These are phyloP conservation scores for Talaromyces sp. DNA, from an alignment of 2,329 filamentous ascomycete species.

Conservation along the genomic window DNA sequence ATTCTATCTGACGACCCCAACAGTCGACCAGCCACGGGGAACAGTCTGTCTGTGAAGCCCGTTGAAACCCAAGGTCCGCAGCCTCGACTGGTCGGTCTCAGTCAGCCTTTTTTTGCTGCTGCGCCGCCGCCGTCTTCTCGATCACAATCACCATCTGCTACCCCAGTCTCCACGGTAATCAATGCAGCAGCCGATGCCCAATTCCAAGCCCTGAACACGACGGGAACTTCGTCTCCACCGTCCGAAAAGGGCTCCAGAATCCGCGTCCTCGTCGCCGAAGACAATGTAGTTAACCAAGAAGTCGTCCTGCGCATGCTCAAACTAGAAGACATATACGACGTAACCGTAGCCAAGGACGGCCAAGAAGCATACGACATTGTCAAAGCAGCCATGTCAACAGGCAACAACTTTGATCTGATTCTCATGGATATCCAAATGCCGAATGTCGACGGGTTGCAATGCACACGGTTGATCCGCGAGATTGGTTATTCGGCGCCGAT, in stretches of 20 bases:
- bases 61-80: slow-evolving; percentile 57
- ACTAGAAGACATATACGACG: slow-evolving; percentile 55
- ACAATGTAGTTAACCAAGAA: slow-evolving; percentile 61
- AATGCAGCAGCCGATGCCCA: slow-evolving; percentile 1
- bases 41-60: slow-evolving; percentile 27
- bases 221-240: slow-evolving; percentile 18
- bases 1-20: slow-evolving; percentile 21
- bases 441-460: slow-evolving; percentile 82
- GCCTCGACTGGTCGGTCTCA: slow-evolving; percentile 74
- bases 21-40: slow-evolving; percentile 15
- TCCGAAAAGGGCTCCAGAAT: slow-evolving; percentile 62
- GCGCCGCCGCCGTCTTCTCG: slow-evolving; percentile 8
- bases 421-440: slow-evolving; percentile 98
- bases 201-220: slow-evolving; percentile 45
- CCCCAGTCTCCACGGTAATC: neutral
- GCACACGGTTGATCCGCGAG: slow-evolving; percentile 75
- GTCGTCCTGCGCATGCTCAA: slow-evolving; percentile 58
- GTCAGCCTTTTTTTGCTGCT: slow-evolving; percentile 70
- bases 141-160: neutral
- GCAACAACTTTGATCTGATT: slow-evolving; percentile 73
- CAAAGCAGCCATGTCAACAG: slow-evolving; percentile 70
- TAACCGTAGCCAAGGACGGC: slow-evolving; percentile 79
- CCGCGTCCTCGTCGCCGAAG: slow-evolving; percentile 80
- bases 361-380: slow-evolving; percentile 86
- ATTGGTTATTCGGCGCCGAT: slow-evolving; percentile 86